Percentiles rank a stretch among this genome's conserved stretches.
Evolutionary conservation across 306 rosid species (phyloP).

Genomic region (Betula pendula): DNA sequence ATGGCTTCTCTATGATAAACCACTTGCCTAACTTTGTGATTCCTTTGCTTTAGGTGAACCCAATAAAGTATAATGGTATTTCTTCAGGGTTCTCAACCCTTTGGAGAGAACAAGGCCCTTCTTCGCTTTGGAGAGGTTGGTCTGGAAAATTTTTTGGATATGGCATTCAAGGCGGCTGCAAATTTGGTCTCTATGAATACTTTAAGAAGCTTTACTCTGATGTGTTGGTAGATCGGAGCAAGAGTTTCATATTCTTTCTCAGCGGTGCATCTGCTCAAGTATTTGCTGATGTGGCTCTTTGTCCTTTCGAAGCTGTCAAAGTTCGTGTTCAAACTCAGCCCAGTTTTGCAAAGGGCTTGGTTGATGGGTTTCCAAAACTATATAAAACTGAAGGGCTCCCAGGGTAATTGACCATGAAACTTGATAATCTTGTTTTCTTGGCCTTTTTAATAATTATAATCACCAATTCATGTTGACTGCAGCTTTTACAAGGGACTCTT

Average conservation of each 20-base stretch:
- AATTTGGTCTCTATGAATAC: constrained; percentile 75
- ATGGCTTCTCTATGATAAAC: not conserved
- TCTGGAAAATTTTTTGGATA: constrained; percentile 68
- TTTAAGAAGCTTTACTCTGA: constrained; percentile 64
- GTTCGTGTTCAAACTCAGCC: constrained; percentile 64
- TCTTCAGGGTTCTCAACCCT: constrained; percentile 57
- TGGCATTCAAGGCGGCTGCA: constrained; percentile 75
- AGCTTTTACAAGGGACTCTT: constrained; percentile 64
- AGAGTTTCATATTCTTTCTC: constrained; percentile 55
- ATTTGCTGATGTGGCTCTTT: constrained; percentile 67
- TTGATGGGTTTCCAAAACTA: constrained; percentile 62
- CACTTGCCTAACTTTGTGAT: not conserved
- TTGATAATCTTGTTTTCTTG: not conserved
- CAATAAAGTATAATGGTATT: constrained; percentile 54
- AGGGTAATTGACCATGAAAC: constrained; percentile 35
- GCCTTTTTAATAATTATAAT: constrained; percentile 15
- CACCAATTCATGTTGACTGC: constrained; percentile 24
- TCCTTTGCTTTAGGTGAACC: constrained; percentile 47
- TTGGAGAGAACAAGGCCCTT: constrained; percentile 69
- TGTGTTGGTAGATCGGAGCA: constrained; percentile 34
- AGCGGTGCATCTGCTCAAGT: constrained; percentile 69
- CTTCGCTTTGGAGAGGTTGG: constrained; percentile 84
- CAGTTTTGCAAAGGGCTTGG: constrained; percentile 57
- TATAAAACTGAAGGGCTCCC: constrained; percentile 55
- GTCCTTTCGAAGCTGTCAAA: constrained; percentile 74